phyloP scores from a whole-genome alignment of 495 filamentous ascomycete genomes.

The Penicillium antarcticum region DNA sequence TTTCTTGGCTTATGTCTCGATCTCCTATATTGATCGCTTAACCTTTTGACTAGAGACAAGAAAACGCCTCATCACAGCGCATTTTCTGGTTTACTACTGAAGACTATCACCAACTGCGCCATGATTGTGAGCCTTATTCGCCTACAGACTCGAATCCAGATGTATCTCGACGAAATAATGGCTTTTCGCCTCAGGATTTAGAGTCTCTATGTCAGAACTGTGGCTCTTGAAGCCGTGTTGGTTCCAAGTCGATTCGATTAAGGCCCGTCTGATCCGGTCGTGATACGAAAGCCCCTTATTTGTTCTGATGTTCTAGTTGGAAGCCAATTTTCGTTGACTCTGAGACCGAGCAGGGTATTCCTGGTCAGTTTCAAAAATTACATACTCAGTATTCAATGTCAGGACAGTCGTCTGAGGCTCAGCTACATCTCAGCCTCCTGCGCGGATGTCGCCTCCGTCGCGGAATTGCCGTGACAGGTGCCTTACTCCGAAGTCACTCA shows the following conservation, averaged over 20 bases:
- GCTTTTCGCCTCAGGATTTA: no score
- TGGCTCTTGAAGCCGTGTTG: no score
- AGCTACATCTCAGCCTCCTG: constrained; percentile 1
- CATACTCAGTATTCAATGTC: background rate
- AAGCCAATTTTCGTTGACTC: no score
- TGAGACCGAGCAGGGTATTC: no score
- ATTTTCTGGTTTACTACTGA: constrained; percentile 7
- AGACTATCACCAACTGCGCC: constrained; percentile 41
- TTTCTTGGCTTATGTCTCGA: background rate
- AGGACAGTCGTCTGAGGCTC: background rate
- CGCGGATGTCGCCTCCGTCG: constrained; percentile 5
- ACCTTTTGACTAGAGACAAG: background rate
- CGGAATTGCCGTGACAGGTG: constrained; percentile 17
- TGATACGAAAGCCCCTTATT: no score
- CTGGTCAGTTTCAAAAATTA: background rate
- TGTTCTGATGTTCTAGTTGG: no score
- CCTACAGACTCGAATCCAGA: background rate
- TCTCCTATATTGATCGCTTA: background rate
- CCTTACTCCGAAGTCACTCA: background rate
- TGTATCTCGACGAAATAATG: no score
- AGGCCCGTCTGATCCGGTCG: no score
- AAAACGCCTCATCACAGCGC: constrained; percentile 14
- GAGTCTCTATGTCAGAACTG: no score
- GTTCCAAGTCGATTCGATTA: no score
- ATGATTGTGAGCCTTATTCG: constrained; percentile 5